Conservation (phyloP, 2,329 filamentous ascomycete species). For the Emergomyces africanus region DNA sequence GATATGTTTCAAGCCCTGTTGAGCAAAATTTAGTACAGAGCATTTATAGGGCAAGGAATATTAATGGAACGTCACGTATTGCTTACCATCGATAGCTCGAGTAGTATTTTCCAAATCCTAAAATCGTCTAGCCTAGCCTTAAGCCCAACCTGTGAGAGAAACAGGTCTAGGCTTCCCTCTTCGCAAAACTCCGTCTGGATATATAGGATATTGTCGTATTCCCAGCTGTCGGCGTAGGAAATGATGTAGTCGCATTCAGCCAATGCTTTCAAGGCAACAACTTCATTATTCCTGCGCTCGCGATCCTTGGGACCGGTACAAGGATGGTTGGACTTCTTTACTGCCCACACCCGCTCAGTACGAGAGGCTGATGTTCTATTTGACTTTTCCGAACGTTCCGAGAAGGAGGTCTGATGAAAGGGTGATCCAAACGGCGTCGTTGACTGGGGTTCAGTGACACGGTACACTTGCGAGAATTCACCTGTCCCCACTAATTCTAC, state of each 20-base stretch:
- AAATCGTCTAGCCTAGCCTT: constrained; percentile 90
- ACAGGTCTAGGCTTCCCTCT: constrained; percentile 78
- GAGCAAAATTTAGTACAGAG: constrained; percentile 14
- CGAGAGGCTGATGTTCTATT: constrained; percentile 43
- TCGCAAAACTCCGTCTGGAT: constrained; percentile 98
- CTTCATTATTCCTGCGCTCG: constrained; percentile 73
- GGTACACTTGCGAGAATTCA: constrained; percentile 85
- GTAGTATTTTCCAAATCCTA: constrained; percentile 93
- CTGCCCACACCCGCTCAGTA: constrained; percentile 61
- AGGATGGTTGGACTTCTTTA: constrained; percentile 81
- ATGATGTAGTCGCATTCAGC: constrained; percentile 74
- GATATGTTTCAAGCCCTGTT: constrained; percentile 74
- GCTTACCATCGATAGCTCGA: constrained; percentile 71
- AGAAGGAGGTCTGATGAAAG: constrained; percentile 25
- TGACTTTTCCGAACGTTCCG: constrained; percentile 34
- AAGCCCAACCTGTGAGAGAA: constrained; percentile 68
- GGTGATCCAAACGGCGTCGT: constrained; percentile 4
- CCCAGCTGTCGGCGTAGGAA: constrained; percentile 76
- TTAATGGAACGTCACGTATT: not conserved
- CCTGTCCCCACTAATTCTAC: constrained; percentile 72
- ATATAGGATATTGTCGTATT: constrained; percentile 71
- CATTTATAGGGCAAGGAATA: not conserved
- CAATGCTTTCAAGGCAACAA: constrained; percentile 63
- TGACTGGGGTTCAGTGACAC: constrained; percentile 8
- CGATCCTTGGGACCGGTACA: constrained; percentile 69